These are phyloP conservation scores for Chrysosporium queenslandicum DNA, from an alignment of 2,329 filamentous ascomycete species.

Conservation along the genomic window DNA sequence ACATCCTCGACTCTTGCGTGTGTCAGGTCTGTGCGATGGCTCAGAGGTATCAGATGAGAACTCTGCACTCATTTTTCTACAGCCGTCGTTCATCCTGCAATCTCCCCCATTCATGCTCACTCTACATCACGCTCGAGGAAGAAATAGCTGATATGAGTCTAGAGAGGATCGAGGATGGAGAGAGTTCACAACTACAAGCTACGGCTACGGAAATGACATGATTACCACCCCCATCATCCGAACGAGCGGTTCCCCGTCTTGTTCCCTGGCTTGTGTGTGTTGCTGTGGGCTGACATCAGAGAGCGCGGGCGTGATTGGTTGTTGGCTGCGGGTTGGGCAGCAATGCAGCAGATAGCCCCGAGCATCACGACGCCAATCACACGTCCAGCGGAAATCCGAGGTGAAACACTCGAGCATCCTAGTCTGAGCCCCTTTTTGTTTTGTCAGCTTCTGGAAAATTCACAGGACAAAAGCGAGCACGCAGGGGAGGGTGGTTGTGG, in stretches of 20 bases:
- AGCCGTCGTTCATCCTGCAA: too few species aligned
- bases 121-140: too few species aligned
- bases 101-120: background rate
- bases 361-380: background rate
- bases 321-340: slow-evolving; percentile 13
- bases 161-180: too few species aligned
- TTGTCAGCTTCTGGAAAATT: slow-evolving; percentile 8
- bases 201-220: too few species aligned
- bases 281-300: background rate
- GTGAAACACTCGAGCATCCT: slow-evolving; percentile 5
- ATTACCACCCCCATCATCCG: too few species aligned
- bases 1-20: background rate
- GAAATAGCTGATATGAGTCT: too few species aligned
- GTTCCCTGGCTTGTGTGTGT: background rate
- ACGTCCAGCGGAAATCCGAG: background rate
- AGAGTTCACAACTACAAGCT: too few species aligned
- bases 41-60: too few species aligned
- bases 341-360: slow-evolving; percentile 14
- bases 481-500: background rate
- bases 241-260: too few species aligned
- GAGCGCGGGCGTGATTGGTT: background rate
- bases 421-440: background rate
- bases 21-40: background rate
- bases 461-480: background rate
- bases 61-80: too few species aligned